Evolutionary conservation across 2,329 filamentous ascomycete species (phyloP).

Genomic region (Epichloe gansuensis): DNA sequence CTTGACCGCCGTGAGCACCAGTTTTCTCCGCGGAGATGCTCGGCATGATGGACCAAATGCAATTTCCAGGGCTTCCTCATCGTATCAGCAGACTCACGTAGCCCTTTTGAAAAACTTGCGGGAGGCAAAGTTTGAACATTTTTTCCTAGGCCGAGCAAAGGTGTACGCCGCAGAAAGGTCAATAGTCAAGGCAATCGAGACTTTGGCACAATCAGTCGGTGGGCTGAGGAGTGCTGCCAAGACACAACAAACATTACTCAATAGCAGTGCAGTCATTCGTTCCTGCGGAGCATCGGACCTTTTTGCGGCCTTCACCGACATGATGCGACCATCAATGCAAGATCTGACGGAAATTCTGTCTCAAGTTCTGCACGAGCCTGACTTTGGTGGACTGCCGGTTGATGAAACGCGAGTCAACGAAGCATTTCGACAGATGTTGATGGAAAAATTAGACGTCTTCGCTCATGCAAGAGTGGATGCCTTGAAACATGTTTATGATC

Average conservation of each 20-base stretch:
- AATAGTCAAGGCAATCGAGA: conserved; percentile 68
- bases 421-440: conserved; percentile 61
- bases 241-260: conserved; percentile 70
- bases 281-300: conserved; percentile 47
- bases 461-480: conserved; percentile 58
- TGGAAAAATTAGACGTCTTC: conserved; percentile 63
- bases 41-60: conserved; percentile 2
- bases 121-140: conserved; percentile 79
- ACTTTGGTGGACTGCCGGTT: conserved; percentile 38
- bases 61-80: conserved; percentile 24
- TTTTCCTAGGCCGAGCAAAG: conserved; percentile 61
- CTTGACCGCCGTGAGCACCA: conserved; percentile 62
- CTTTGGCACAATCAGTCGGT: conserved; percentile 71
- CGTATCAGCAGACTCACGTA: conserved; percentile 39
- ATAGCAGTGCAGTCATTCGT: conserved; percentile 14
- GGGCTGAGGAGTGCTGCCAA: conserved; percentile 74
- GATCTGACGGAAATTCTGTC: conserved; percentile 74
- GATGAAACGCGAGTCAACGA: conserved; percentile 49
- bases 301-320: conserved; percentile 73
- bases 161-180: conserved; percentile 63
- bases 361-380: conserved; percentile 68
- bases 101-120: conserved; percentile 52
- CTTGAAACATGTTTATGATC: conserved; percentile 60
- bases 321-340: conserved; percentile 80
- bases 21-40: conserved; percentile 57